Evolutionary conservation across 2,329 filamentous ascomycete species (phyloP).

Genomic region (Pseudogymnoascus verrucosus): DNA sequence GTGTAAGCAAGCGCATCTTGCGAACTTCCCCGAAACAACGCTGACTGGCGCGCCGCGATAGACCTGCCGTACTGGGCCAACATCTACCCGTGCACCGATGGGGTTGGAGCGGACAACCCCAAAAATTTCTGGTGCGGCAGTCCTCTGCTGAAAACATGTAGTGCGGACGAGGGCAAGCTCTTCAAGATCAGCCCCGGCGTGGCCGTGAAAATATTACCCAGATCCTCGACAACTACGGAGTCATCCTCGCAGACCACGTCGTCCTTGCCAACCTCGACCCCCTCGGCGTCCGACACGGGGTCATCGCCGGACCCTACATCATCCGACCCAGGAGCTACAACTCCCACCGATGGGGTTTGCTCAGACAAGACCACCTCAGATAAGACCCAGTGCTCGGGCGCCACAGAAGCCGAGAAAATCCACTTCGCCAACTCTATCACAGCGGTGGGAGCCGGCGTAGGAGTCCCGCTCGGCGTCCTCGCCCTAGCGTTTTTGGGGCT

Average conservation of each 20-base stretch:
- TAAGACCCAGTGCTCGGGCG: not conserved
- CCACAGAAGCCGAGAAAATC: not conserved
- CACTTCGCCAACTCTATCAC: not conserved
- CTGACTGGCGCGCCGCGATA: constrained; percentile 15
- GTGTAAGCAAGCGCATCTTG: constrained; percentile 9
- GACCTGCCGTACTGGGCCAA: constrained; percentile 8
- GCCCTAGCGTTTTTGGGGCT: constrained; percentile 8
- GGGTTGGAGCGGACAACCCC: constrained; percentile 9
- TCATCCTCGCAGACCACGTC: not conserved
- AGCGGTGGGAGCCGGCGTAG: constrained; percentile 14
- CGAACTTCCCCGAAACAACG: constrained; percentile 13
- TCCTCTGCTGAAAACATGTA: not conserved
- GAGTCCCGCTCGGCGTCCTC: constrained; percentile 10
- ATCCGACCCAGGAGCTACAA: not conserved
- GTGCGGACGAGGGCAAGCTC: not conserved
- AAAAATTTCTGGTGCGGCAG: constrained; percentile 11
- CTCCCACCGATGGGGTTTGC: not conserved
- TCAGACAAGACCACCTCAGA: not conserved
- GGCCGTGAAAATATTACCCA: not conserved
- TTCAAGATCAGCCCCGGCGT: not conserved
- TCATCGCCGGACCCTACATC: not conserved
- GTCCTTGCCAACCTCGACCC: not conserved
- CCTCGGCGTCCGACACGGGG: not conserved
- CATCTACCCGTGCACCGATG: constrained; percentile 19
- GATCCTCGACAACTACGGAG: constrained; percentile 12